A percentile compares a stretch with the other conserved stretches of the same genome.
Evolutionary conservation across 768 basidiomycete genomes (phyloP).

Genomic region (Podaxis sp.): DNA sequence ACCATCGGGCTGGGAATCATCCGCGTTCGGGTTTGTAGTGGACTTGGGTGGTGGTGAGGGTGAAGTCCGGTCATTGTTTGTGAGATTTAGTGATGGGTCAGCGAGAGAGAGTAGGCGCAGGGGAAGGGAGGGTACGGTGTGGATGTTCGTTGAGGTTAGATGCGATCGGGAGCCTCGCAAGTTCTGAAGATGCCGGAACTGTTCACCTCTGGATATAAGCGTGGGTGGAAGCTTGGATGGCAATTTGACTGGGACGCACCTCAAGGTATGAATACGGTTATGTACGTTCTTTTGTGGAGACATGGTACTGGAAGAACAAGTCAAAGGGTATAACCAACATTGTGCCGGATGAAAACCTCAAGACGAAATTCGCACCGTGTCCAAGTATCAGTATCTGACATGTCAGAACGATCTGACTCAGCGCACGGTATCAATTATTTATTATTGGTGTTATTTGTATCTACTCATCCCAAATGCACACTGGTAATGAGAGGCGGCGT

Average conservation of each 20-base stretch:
- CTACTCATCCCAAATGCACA: too few species aligned
- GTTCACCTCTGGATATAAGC: constrained; percentile 55
- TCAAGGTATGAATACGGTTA: constrained; percentile 45
- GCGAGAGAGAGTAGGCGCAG: constrained; percentile 35
- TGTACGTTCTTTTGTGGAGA: constrained; percentile 17
- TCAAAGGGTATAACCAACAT: not conserved
- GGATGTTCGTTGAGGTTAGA: constrained; percentile 26
- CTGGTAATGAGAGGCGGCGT: too few species aligned
- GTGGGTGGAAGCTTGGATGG: not conserved
- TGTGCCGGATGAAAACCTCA: not conserved
- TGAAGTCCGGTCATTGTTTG: constrained; percentile 7
- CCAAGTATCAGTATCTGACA: not conserved
- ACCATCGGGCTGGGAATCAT: constrained; percentile 2
- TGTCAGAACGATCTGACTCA: not conserved
- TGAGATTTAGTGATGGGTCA: constrained; percentile 19
- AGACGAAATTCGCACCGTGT: not conserved
- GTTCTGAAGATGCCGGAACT: constrained; percentile 67
- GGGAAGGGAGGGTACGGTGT: constrained; percentile 48
- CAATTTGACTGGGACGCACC: constrained; percentile 32
- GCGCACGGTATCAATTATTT: not conserved
- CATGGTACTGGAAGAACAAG: constrained; percentile 12
- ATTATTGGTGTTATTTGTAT: too few species aligned
- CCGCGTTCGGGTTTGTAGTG: not conserved
- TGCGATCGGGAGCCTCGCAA: constrained; percentile 36
- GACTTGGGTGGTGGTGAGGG: constrained; percentile 2